These are phyloP conservation scores for Starmerella bombicola DNA, from an alignment of 805 yeast genomes.

Conservation along the genomic window DNA sequence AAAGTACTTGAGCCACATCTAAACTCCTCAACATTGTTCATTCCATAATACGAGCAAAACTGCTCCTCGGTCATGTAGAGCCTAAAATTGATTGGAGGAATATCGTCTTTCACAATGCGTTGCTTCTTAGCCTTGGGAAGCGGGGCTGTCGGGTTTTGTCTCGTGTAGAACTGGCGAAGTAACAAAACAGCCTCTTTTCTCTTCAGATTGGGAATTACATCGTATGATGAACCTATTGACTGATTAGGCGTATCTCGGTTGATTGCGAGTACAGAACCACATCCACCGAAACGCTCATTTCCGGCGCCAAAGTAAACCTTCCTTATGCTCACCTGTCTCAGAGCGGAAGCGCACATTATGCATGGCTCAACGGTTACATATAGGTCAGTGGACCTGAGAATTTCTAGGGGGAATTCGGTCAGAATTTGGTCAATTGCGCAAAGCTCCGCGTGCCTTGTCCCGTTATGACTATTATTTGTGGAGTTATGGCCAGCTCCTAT, in stretches of 20 bases:
- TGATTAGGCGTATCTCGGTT: conserved; percentile 33
- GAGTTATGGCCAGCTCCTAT: conserved; percentile 72
- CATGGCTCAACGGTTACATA: conserved; percentile 98
- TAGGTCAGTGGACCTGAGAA: conserved; percentile 46
- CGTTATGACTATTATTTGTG: conserved; percentile 73
- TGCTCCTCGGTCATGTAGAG: conserved; percentile 40
- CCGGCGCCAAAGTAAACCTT: conserved; percentile 83
- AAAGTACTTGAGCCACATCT: conserved; percentile 5
- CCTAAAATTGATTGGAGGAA: conserved; percentile 45
- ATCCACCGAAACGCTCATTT: conserved; percentile 93
- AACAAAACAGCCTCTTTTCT: conserved; percentile 74
- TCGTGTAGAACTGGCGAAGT: conserved; percentile 69
- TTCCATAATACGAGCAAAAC: conserved; percentile 42
- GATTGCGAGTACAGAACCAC: conserved; percentile 68
- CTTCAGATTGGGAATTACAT: conserved; percentile 62
- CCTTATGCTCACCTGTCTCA: conserved; percentile 64
- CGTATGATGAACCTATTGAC: conserved; percentile 33
- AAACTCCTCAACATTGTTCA: conserved; percentile 25
- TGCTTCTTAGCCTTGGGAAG: conserved; percentile 59
- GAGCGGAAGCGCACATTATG: conserved; percentile 91
- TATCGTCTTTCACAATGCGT: conserved; percentile 36
- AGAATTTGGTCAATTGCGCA: conserved; percentile 54
- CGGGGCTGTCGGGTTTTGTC: conserved; percentile 79
- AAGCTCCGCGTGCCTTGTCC: conserved; percentile 89
- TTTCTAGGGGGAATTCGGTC: conserved; percentile 23